Evolutionary conservation across 371 early-diverging fungal genomes (phyloP).

Genomic region (Syncephalastrum monosporum): DNA sequence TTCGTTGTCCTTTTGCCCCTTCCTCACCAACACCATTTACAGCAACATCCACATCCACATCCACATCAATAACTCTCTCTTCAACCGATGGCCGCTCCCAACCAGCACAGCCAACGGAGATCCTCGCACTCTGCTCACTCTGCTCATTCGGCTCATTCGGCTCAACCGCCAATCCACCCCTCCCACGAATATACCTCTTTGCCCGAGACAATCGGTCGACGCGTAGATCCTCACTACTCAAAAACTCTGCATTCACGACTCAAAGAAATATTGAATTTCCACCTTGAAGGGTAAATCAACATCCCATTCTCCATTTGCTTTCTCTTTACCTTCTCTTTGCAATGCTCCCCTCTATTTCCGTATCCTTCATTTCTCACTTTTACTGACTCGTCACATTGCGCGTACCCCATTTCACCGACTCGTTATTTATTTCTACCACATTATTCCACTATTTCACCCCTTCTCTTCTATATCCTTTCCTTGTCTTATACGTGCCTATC

Average conservation of each 20-base stretch:
- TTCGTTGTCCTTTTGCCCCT: too few species aligned
- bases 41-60: background rate
- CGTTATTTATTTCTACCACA: background rate
- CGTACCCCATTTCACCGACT: background rate
- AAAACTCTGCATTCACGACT: conserved; percentile 40
- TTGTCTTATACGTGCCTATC: too few species aligned
- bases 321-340: background rate
- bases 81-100: too few species aligned
- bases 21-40: conserved; percentile 1
- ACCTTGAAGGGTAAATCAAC: conserved; percentile 41
- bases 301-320: background rate
- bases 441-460: background rate
- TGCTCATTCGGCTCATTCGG: too few species aligned
- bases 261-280: conserved; percentile 36
- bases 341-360: background rate
- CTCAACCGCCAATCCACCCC: background rate
- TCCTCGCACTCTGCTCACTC: too few species aligned
- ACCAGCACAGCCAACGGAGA: too few species aligned
- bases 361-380: background rate
- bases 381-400: background rate
- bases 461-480: background rate
- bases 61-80: too few species aligned
- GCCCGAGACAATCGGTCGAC: conserved; percentile 44
- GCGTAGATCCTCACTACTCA: conserved; percentile 51
- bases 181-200: conserved; percentile 8